Base-by-base conservation (phyloP, 2,329 filamentous ascomycete genomes). In the Arthrobotrys musiformis region DNA sequence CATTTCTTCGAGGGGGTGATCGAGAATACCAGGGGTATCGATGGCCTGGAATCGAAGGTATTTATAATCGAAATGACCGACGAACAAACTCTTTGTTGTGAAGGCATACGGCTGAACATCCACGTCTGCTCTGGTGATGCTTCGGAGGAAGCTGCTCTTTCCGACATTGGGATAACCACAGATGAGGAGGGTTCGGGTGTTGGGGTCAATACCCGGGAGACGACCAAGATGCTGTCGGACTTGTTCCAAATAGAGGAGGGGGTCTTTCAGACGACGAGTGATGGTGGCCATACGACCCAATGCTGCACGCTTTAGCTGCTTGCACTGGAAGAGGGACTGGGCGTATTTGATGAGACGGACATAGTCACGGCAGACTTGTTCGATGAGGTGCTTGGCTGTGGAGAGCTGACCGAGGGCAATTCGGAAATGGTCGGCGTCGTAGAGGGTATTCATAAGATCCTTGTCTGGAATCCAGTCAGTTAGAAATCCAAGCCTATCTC, bases 251-350 rank as follows among this genome's bases (percentile, higher is more conserved):
- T 98, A 99, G 79, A 96, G 87, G 60, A 99, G 89, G 68, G 95
- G 93, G 81, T 99, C 95, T 85, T 97, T 97, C 79, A 99, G 86
- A 79, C 94, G 90, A 86, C 93, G 95, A 86, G 93, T 93, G 82
- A 99, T 93, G 17, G 95, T 99, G 79, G 94, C 95, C 95, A 99
- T 98, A 83, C 95, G 93, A 87, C 95, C 95, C 64, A 99, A 89
- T 7, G 92, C 96, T 62, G 96, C 95, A 79, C 92, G 89, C 90
- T 99, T 99, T 82, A 99, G 90, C 87, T 98, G 94, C 86, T 99
- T 99, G 89, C 94, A 98, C 86, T 99, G 95, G 87, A 94, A 99
- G 79, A 99, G 88, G 82, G 91, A 96, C 86, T 97, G 94, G 68
- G 93, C 94, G 86, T 99, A 98, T 88, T 97, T 96, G 84, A 97